Conservation (phyloP, 352 stramenopile species). For the Halophytophthora polymorphica region DNA sequence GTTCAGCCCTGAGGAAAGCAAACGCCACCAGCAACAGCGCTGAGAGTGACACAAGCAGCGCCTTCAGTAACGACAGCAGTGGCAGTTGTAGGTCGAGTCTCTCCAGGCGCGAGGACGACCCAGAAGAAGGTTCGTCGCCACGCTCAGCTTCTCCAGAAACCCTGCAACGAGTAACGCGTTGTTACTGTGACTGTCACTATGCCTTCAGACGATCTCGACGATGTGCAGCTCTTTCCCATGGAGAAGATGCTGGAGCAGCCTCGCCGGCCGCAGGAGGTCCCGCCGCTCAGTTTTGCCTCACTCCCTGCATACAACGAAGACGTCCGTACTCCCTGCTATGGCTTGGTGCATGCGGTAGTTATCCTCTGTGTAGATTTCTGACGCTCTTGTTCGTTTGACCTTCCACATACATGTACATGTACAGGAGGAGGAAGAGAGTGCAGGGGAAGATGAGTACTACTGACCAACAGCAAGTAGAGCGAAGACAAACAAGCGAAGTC, state of each 20-base stretch:
- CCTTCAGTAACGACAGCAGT: constrained; percentile 8
- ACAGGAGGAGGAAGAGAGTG: background rate
- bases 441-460: background rate
- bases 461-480: too few species aligned
- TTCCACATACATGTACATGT: too few species aligned
- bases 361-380: background rate
- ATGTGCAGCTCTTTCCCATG: constrained; percentile 26
- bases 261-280: constrained; percentile 28
- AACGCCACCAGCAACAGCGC: background rate
- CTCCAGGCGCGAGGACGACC: constrained; percentile 14
- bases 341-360: background rate
- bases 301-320: constrained; percentile 59
- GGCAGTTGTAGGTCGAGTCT: constrained; percentile 6
- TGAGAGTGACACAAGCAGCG: background rate
- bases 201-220: constrained; percentile 25
- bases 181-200: background rate
- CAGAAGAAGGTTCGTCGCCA: constrained; percentile 10
- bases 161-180: background rate
- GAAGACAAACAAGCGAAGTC: too few species aligned
- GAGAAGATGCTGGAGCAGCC: constrained; percentile 4
- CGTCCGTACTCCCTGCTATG: constrained; percentile 14
- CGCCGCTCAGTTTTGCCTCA: constrained; percentile 43
- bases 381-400: too few species aligned
- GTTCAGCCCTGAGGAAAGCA: constrained; percentile 26
- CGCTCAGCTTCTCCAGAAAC: constrained; percentile 1